phyloP scores from a whole-genome alignment of 2,329 filamentous ascomycete genomes.

The Zalaria obscura region DNA sequence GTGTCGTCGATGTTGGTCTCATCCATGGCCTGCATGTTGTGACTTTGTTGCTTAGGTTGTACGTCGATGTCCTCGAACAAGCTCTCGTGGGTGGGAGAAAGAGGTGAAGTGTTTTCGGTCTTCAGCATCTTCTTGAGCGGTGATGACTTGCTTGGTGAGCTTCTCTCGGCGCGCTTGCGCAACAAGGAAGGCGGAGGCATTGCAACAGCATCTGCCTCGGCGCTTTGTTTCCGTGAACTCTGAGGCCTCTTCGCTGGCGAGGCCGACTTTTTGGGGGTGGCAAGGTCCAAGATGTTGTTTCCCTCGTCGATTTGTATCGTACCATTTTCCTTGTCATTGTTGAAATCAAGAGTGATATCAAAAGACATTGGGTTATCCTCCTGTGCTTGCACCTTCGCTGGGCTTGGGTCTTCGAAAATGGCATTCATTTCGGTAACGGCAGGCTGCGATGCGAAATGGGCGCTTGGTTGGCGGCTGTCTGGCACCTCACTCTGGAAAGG shows the following conservation, averaged over 20 bases:
- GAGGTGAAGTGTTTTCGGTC: conserved; percentile 9
- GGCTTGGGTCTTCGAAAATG: conserved; percentile 4
- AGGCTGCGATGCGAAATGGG: background rate
- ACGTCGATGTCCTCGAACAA: conserved; percentile 1
- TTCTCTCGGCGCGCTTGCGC: conserved; percentile 8
- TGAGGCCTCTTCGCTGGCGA: conserved; percentile 9
- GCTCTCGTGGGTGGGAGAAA: conserved; percentile 6
- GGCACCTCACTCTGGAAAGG: conserved; percentile 33
- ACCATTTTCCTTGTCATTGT: conserved; percentile 2
- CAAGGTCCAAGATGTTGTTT: conserved; percentile 1
- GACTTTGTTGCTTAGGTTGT: background rate
- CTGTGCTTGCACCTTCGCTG: conserved; percentile 2
- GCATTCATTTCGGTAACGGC: conserved; percentile 3
- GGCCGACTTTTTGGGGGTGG: conserved; percentile 10
- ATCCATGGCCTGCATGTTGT: conserved; percentile 13
- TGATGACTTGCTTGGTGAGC: conserved; percentile 9
- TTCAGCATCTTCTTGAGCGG: conserved; percentile 4
- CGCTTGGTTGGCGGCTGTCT: conserved; percentile 17
- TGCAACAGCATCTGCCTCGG: conserved; percentile 1
- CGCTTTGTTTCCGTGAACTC: conserved; percentile 5
- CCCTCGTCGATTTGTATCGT: background rate
- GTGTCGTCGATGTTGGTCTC: conserved; percentile 45
- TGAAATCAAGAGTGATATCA: background rate
- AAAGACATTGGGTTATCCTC: conserved; percentile 1
- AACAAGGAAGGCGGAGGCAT: conserved; percentile 5